A percentile compares a stretch with the other conserved stretches of the same genome.
Conservation (phyloP, 768 basidiomycete species). For the Russula abietina region DNA sequence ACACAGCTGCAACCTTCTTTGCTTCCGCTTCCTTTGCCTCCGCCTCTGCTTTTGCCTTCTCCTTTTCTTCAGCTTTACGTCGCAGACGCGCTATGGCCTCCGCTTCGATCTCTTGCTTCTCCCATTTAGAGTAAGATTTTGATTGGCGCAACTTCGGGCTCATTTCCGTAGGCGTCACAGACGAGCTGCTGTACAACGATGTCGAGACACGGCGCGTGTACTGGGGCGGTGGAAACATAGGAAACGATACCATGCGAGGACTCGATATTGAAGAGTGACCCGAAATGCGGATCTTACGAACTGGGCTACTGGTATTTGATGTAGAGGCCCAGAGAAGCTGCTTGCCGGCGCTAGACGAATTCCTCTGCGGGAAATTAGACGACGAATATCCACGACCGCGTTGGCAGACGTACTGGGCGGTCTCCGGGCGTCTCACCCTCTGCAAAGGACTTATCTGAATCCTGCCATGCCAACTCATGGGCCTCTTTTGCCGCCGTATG, state of each 20-base stretch:
- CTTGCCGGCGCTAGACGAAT: constrained; percentile 42
- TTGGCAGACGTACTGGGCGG: constrained; percentile 1
- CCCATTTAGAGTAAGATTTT: constrained; percentile 69
- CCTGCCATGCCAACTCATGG: constrained; percentile 65
- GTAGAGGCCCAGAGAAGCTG: constrained; percentile 64
- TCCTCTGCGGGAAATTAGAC: constrained; percentile 5
- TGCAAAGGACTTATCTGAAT: constrained; percentile 36
- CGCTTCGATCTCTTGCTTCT: constrained; percentile 81
- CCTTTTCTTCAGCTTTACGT: constrained; percentile 40
- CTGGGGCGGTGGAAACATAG: constrained; percentile 32
- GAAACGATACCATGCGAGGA: constrained; percentile 34
- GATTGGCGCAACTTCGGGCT: constrained; percentile 46
- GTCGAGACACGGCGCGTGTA: constrained; percentile 21
- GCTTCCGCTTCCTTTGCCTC: constrained; percentile 28
- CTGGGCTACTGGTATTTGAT: constrained; percentile 32
- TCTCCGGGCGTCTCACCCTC: constrained; percentile 43
- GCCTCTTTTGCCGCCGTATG: constrained; percentile 58
- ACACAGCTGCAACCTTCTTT: constrained; percentile 26
- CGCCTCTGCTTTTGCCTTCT: constrained; percentile 20
- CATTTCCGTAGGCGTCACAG: constrained; percentile 38
- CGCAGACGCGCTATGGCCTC: constrained; percentile 70
- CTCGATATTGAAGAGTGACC: constrained; percentile 42
- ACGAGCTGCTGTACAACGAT: constrained; percentile 26
- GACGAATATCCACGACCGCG: background rate
- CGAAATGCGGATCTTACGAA: constrained; percentile 34